Conservation (phyloP, 495 filamentous ascomycete genomes). For the Penicillium malachiteum region DNA sequence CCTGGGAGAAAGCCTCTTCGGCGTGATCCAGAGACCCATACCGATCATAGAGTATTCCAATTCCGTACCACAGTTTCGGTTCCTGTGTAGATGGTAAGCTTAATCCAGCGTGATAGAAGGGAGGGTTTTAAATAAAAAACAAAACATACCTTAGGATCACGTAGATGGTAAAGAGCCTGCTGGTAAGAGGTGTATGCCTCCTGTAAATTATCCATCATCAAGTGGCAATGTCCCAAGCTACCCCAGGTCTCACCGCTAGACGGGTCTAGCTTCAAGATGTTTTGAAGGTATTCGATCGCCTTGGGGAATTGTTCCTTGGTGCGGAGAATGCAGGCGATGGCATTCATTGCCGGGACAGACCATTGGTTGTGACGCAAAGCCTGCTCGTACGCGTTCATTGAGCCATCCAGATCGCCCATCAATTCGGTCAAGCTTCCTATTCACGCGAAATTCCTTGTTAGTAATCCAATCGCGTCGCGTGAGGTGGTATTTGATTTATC, state of each 20-base stretch:
- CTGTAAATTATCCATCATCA: constrained; percentile 99
- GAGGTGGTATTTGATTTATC: background rate
- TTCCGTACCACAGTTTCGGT: constrained; percentile 98
- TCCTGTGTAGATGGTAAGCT: constrained; percentile 55
- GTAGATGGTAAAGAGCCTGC: constrained; percentile 87
- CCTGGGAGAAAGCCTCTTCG: constrained; percentile 97
- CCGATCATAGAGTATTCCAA: constrained; percentile 95
- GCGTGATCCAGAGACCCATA: constrained; percentile 97
- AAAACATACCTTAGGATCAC: constrained; percentile 81
- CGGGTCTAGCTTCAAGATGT: constrained; percentile 84
- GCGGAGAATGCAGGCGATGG: constrained; percentile 85
- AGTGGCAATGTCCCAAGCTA: constrained; percentile 89
- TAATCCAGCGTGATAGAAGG: background rate
- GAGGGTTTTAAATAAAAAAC: background rate
- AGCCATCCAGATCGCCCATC: constrained; percentile 84
- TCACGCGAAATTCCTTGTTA: constrained; percentile 6
- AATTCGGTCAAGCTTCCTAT: constrained; percentile 82
- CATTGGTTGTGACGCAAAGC: constrained; percentile 83
- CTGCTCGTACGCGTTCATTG: constrained; percentile 83
- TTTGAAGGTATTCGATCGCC: constrained; percentile 89
- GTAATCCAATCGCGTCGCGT: constrained; percentile 2
- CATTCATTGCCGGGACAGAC: constrained; percentile 91
- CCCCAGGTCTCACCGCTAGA: constrained; percentile 96
- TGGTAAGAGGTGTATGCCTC: constrained; percentile 98
- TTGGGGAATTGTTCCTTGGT: constrained; percentile 92